A percentile compares a stretch with the other conserved stretches of the same genome.
Conservation (phyloP, 441 rosid genomes). For the Manihot esculenta region DNA sequence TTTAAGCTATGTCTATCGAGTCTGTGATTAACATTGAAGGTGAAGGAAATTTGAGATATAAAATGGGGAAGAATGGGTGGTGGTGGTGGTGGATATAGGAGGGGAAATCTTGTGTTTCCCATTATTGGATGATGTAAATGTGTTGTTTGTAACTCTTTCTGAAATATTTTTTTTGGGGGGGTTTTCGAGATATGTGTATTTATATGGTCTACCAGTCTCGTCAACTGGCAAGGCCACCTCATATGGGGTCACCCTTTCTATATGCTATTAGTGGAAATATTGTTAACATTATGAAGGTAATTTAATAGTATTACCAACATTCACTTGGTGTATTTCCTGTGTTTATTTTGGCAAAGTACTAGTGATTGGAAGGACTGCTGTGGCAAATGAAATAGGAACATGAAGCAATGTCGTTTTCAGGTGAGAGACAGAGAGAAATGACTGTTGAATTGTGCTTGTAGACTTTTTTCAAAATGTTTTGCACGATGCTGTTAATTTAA, state of each 20-base stretch:
- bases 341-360: background rate
- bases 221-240: conserved; percentile 15
- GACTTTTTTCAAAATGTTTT: too few relatives aligned
- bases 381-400: too few relatives aligned
- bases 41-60: conserved; percentile 5
- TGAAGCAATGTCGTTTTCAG: too few relatives aligned
- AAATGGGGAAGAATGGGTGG: conserved; percentile 7
- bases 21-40: conserved; percentile 17
- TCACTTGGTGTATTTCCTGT: conserved; percentile 3
- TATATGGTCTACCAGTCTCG: conserved; percentile 19
- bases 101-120: conserved; percentile 16
- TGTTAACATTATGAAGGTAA: conserved; percentile 15
- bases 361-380: too few relatives aligned
- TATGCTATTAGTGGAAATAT: conserved; percentile 2
- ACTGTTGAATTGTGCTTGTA: too few relatives aligned
- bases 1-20: conserved; percentile 2
- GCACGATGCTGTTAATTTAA: too few relatives aligned
- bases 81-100: conserved; percentile 18
- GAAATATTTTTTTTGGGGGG: conserved; percentile 7
- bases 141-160: conserved; percentile 19
- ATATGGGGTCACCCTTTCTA: conserved; percentile 17
- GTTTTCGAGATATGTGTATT: conserved; percentile 17
- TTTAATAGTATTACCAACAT: background rate
- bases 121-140: conserved; percentile 32
- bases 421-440: too few relatives aligned